These are phyloP conservation scores for Aspergillus tanneri DNA, from an alignment of 2,329 filamentous ascomycete genomes.

Conservation along the genomic window DNA sequence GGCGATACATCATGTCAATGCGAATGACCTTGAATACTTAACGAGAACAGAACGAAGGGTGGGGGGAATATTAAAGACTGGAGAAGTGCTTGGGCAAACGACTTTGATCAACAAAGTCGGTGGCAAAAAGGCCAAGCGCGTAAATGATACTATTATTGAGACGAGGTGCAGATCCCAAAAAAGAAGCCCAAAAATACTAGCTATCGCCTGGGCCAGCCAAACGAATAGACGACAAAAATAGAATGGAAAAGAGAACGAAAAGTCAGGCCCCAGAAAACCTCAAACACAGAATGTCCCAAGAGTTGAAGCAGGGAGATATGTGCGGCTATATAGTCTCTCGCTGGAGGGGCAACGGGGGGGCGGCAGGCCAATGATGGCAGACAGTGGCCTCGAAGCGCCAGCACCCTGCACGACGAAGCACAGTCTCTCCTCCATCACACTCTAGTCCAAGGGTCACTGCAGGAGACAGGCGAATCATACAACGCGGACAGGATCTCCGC, in stretches of 20 bases:
- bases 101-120: slow-evolving; percentile 41
- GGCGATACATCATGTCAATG: slow-evolving; percentile 36
- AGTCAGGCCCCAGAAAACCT: slow-evolving; percentile 35
- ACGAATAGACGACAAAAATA: slow-evolving; percentile 37
- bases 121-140: slow-evolving; percentile 19
- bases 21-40: slow-evolving; percentile 35
- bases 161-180: slow-evolving; percentile 22
- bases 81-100: slow-evolving; percentile 1
- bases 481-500: neutral
- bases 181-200: slow-evolving; percentile 24
- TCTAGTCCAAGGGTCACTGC: slow-evolving; percentile 8
- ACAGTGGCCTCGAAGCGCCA: slow-evolving; percentile 20
- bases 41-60: slow-evolving; percentile 4
- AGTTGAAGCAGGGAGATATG: slow-evolving; percentile 12
- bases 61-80: slow-evolving; percentile 9
- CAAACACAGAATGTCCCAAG: slow-evolving; percentile 19
- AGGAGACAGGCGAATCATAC: slow-evolving; percentile 7
- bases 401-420: slow-evolving; percentile 17
- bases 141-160: slow-evolving; percentile 29
- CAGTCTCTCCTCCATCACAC: slow-evolving; percentile 14
- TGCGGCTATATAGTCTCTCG: slow-evolving; percentile 37
- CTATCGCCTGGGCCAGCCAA: slow-evolving; percentile 47
- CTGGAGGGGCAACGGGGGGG: slow-evolving; percentile 2
- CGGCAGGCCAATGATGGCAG: slow-evolving; percentile 14
- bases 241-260: slow-evolving; percentile 30